Percentiles rank a stretch among this genome's conserved stretches.
phyloP scores from a whole-genome alignment of 306 rosid genomes.

The Medicago arabica region DNA sequence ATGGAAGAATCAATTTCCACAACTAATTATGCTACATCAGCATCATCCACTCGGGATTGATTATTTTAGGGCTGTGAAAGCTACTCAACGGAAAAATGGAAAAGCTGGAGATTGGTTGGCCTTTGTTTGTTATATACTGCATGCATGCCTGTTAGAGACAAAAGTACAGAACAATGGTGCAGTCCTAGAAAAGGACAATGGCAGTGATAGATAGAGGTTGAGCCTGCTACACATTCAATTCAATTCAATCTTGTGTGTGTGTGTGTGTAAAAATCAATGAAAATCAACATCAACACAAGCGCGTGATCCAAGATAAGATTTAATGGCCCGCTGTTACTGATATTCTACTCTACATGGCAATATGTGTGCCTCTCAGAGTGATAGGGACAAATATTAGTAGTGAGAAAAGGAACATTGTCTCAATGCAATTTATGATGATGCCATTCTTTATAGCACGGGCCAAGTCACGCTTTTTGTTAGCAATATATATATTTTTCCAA shows the following conservation, averaged over 20 bases:
- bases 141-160: conserved; percentile 47
- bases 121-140: not conserved
- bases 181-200: conserved; percentile 75
- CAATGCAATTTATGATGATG: conserved; percentile 38
- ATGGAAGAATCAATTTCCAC: not conserved
- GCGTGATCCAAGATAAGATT: conserved; percentile 67
- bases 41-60: not conserved
- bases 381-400: conserved; percentile 34
- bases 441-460: not conserved
- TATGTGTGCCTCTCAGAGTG: conserved; percentile 26
- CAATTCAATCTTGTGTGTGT: not conserved
- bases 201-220: conserved; percentile 44
- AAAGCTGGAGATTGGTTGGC: conserved; percentile 14
- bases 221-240: conserved; percentile 19
- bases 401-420: conserved; percentile 30
- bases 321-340: conserved; percentile 26
- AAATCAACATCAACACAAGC: conserved; percentile 49
- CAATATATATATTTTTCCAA: too few species aligned
- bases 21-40: not conserved
- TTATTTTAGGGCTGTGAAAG: conserved; percentile 34
- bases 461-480: not conserved
- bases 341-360: conserved; percentile 28
- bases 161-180: conserved; percentile 43
- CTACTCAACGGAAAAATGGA: conserved; percentile 1
- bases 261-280: not conserved